Percentiles rank a stretch among this genome's conserved stretches.
These are phyloP conservation scores for Neofusicoccum sp. DNA, from an alignment of 2,329 filamentous ascomycete species.

Conservation along the genomic window DNA sequence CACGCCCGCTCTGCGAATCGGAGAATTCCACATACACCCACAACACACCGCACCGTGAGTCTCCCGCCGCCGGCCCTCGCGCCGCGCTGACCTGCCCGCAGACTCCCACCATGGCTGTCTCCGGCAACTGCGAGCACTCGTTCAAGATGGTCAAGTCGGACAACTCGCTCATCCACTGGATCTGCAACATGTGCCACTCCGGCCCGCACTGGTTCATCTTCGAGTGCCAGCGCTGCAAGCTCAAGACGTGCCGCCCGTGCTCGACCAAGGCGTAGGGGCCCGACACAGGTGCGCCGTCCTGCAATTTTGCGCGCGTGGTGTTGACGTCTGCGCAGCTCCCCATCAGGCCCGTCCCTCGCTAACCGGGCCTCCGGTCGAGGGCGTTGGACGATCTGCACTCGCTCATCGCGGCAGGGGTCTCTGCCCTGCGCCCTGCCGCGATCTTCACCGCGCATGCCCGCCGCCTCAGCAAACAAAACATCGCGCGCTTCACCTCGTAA, in stretches of 20 bases:
- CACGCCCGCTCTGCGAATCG: slow-evolving; percentile 9
- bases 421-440: slow-evolving; percentile 4
- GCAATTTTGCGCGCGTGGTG: slow-evolving; percentile 17
- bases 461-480: slow-evolving; percentile 5
- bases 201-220: slow-evolving; percentile 55
- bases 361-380: slow-evolving; percentile 14
- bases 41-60: slow-evolving; percentile 3
- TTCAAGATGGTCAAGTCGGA: slow-evolving; percentile 57
- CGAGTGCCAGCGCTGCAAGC: slow-evolving; percentile 54
- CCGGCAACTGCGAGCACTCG: slow-evolving; percentile 50
- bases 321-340: slow-evolving; percentile 15
- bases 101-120: slow-evolving; percentile 47
- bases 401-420: slow-evolving; percentile 17
- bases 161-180: slow-evolving; percentile 55
- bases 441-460: background rate
- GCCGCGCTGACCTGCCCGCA: background rate
- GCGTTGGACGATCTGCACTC: slow-evolving; percentile 17
- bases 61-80: background rate
- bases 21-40: slow-evolving; percentile 1
- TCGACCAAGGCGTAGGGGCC: slow-evolving; percentile 44
- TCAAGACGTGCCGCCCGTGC: slow-evolving; percentile 54
- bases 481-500: background rate
- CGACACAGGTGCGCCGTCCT: background rate
- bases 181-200: slow-evolving; percentile 55
- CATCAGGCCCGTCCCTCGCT: background rate